phyloP scores from a whole-genome alignment of 768 basidiomycete genomes.

The Panus rudis region DNA sequence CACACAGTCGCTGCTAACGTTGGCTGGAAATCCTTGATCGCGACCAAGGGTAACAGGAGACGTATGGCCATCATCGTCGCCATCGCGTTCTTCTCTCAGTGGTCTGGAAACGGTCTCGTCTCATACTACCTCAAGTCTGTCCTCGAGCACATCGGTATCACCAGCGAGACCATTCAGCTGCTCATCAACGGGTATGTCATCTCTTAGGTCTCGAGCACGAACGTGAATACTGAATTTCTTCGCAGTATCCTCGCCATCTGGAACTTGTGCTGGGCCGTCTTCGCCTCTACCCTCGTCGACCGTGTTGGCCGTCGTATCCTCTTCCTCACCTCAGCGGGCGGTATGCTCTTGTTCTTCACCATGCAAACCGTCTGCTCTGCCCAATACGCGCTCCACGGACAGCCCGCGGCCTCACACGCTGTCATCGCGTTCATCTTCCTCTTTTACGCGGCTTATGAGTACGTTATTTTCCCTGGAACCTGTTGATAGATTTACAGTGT shows the following conservation, averaged over 20 bases:
- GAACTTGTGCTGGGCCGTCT: constrained; percentile 61
- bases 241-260: constrained; percentile 65
- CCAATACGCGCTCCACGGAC: constrained; percentile 38
- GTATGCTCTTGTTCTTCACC: constrained; percentile 63
- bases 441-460: constrained; percentile 75
- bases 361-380: constrained; percentile 65
- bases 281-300: constrained; percentile 57
- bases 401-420: constrained; percentile 47
- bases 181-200: constrained; percentile 60
- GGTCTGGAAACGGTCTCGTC: constrained; percentile 81
- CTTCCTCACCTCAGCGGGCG: constrained; percentile 50
- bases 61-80: constrained; percentile 74
- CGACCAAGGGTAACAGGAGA: constrained; percentile 63
- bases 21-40: constrained; percentile 64
- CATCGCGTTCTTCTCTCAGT: constrained; percentile 79
- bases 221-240: neutral
- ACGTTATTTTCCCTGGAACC: constrained; percentile 18
- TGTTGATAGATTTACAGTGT: neutral
- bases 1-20: constrained; percentile 44
- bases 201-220: neutral
- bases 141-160: constrained; percentile 62
- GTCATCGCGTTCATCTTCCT: constrained; percentile 83
- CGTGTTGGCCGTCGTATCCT: constrained; percentile 62
- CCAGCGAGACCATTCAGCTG: constrained; percentile 52
- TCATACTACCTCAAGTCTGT: constrained; percentile 78